Evolutionary conservation across 371 early-diverging fungal species (phyloP), one percentile per base, ranked within the genome.

Genomic region (Lichtheimia ornata): DNA sequence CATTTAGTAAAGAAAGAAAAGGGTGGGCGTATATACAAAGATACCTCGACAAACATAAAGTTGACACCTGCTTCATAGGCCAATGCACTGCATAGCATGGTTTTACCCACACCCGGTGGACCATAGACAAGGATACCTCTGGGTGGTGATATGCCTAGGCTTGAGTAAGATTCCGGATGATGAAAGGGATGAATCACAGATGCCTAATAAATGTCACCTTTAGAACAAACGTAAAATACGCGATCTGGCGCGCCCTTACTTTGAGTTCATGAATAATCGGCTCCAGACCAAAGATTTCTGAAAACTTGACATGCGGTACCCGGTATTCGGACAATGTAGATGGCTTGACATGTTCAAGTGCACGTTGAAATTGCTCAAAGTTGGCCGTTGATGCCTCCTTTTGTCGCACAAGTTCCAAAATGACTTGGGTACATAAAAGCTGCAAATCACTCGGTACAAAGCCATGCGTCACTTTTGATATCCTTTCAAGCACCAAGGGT

Each of bases 81-180:
- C 30, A 99, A 76, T 0, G 99, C 99, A 70, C 91, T 90, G 44
- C 99, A 98, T 2, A 99, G 77, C 88, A 93, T 84, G 0, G 99
- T 99, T 77, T 99, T 99, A 57, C 99, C 99, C 58, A 97, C 97
- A 11, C 99, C 99, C 2, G 99, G 98, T 7, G 99, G 99, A 3
- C 99, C 99, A 74, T 99, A 96, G 66, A 99, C 86, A 52, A 99
- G 76, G 15, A 99, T 96, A 57, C 99, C 95, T 28, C 90, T 81
- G 0, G 99, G 99, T 5, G 99, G 98, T 40, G 91, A 81, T 14
- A 97, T 94, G 4, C 96, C 97, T 59, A 99, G 76, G 24, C 86
- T 84, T 20, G 76, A 64, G 64, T 94, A 98, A 15, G 94, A 81
- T 59, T 89, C 89, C 0, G 97, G 94, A 62, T 97, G 91, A 42